Conservation (phyloP, 2,329 filamentous ascomycete species). For the Chaetomium strumarium region DNA sequence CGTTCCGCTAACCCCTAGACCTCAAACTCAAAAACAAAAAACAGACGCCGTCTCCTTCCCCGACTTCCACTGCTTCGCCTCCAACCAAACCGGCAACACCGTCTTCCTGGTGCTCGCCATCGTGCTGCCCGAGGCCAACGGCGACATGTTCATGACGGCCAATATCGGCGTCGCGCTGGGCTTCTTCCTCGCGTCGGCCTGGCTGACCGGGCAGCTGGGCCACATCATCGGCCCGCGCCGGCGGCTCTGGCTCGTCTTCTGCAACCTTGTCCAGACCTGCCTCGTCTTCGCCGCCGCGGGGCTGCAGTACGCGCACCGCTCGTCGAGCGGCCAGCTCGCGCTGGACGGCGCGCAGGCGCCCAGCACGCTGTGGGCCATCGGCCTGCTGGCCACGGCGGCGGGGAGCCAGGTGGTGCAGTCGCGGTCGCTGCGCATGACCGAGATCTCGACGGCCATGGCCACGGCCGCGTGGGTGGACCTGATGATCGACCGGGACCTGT, state of each 20-base stretch:
- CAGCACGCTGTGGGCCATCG: conserved; percentile 40
- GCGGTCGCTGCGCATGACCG: conserved; percentile 48
- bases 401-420: conserved; percentile 56
- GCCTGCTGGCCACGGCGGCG: conserved; percentile 48
- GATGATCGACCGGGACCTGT: conserved; percentile 48
- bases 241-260: conserved; percentile 48
- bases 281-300: conserved; percentile 49
- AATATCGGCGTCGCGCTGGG: conserved; percentile 52
- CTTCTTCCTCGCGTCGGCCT: conserved; percentile 50
- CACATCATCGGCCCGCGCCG: conserved; percentile 45
- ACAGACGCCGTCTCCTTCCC: conserved; percentile 53
- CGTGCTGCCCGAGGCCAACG: conserved; percentile 41
- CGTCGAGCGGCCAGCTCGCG: conserved; percentile 28
- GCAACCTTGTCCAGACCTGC: conserved; percentile 48
- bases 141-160: conserved; percentile 43
- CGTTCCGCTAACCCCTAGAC: not conserved
- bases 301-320: conserved; percentile 36
- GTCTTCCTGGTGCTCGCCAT: conserved; percentile 52
- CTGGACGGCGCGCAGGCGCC: conserved; percentile 27
- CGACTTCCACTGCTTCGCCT: conserved; percentile 57
- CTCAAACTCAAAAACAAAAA: too few relatives aligned
- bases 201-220: conserved; percentile 51
- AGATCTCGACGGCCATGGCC: conserved; percentile 60
- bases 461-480: conserved; percentile 58
- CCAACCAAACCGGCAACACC: conserved; percentile 61